A percentile compares a stretch with the other conserved stretches of the same genome.
Evolutionary conservation across 495 filamentous ascomycete genomes (phyloP).

Genomic region (Penicillium fimorum): DNA sequence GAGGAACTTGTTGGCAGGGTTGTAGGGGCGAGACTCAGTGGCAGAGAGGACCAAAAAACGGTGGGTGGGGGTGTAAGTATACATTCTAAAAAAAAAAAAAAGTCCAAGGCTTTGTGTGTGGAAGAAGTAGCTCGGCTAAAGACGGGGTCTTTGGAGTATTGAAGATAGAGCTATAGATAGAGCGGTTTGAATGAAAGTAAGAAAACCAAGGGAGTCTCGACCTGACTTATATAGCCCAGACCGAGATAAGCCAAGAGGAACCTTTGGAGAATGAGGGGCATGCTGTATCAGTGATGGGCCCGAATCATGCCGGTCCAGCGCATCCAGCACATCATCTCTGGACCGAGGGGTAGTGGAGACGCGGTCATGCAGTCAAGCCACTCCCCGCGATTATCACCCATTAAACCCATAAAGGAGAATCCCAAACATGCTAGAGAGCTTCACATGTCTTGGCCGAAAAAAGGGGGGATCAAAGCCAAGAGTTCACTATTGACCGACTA

Average conservation of each 20-base stretch:
- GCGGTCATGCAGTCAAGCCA: slow-evolving; percentile 26
- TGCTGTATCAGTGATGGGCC: slow-evolving; percentile 26
- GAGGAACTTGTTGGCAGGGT: slow-evolving; percentile 32
- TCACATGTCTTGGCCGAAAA: slow-evolving; percentile 30
- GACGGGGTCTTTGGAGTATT: slow-evolving; percentile 7
- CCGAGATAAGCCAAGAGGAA: slow-evolving; percentile 21
- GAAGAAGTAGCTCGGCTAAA: slow-evolving; percentile 5
- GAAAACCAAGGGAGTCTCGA: slow-evolving; percentile 23
- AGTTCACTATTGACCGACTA: slow-evolving; percentile 26
- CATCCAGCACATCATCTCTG: slow-evolving; percentile 23
- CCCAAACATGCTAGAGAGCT: slow-evolving; percentile 20
- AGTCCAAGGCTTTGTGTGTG: slow-evolving; percentile 9
- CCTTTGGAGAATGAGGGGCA: slow-evolving; percentile 30
- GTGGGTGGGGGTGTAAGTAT: slow-evolving; percentile 35
- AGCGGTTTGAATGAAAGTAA: slow-evolving; percentile 2
- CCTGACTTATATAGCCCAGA: slow-evolving; percentile 35
- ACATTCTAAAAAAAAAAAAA: slow-evolving; percentile 29
- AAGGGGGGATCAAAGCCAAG: slow-evolving; percentile 25
- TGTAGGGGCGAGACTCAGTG: slow-evolving; percentile 17
- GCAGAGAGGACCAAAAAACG: slow-evolving; percentile 41
- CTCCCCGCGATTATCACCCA: slow-evolving; percentile 25
- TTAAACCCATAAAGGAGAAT: slow-evolving; percentile 16
- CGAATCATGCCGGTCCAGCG: slow-evolving; percentile 33
- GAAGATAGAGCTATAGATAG: not conserved
- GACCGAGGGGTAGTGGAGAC: slow-evolving; percentile 25